Conservation (phyloP, 2,329 filamentous ascomycete genomes). For the Cadophora gregata region DNA sequence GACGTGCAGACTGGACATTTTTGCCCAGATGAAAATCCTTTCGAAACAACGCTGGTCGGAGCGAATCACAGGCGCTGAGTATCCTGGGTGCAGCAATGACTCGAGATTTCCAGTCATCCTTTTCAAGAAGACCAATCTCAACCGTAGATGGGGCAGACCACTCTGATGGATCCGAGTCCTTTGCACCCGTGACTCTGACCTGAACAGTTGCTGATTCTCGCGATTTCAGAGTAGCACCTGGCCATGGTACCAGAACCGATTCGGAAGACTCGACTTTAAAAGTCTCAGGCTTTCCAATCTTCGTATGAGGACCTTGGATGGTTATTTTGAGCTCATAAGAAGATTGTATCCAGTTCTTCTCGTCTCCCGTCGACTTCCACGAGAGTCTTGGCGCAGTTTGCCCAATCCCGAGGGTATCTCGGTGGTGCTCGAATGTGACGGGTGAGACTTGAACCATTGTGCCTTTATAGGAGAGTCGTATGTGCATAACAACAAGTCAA, state of each 20-base stretch:
- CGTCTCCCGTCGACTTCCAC: constrained; percentile 51
- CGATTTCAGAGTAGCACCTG: constrained; percentile 43
- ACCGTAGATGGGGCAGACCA: constrained; percentile 44
- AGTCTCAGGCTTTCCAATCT: background rate
- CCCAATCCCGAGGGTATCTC: constrained; percentile 50
- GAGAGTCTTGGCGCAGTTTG: constrained; percentile 53
- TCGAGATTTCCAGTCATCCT: constrained; percentile 26
- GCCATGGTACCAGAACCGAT: constrained; percentile 54
- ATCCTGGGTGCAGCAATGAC: constrained; percentile 37
- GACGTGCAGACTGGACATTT: constrained; percentile 35
- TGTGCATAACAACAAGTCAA: background rate
- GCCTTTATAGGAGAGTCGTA: background rate
- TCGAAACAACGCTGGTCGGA: constrained; percentile 43
- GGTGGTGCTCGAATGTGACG: constrained; percentile 37
- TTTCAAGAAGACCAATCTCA: constrained; percentile 45
- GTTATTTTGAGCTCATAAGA: constrained; percentile 53
- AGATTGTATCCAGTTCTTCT: constrained; percentile 50
- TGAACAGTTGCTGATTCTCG: constrained; percentile 42
- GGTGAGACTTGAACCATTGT: constrained; percentile 25
- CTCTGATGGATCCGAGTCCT: constrained; percentile 23
- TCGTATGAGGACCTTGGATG: constrained; percentile 27
- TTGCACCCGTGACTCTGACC: constrained; percentile 40
- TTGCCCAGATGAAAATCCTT: constrained; percentile 41
- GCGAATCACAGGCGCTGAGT: constrained; percentile 30
- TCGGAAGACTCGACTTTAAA: constrained; percentile 30